phyloP scores from a whole-genome alignment of 177 flowering plant genomes.

The Vitis hybrid region DNA sequence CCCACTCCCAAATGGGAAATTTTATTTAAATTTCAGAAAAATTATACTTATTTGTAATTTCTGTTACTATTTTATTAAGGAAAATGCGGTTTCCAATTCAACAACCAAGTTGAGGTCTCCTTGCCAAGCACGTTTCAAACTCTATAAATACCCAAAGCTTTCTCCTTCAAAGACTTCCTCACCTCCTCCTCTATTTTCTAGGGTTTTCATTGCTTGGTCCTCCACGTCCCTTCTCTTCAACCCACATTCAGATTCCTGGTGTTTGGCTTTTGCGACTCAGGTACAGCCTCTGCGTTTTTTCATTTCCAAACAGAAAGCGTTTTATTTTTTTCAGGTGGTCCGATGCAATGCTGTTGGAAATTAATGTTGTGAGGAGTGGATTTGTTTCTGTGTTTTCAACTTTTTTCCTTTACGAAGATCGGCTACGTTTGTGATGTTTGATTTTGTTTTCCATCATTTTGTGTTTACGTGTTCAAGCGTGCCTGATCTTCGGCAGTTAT shows the following conservation, averaged over 20 bases:
- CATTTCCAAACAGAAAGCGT: neutral
- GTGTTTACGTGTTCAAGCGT: too few species aligned
- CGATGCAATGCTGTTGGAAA: neutral
- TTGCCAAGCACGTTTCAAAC: conserved; percentile 29
- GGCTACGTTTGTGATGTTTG: neutral
- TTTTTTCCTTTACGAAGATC: neutral
- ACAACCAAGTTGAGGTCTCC: conserved; percentile 13
- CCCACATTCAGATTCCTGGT: neutral
- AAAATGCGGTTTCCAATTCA: conserved; percentile 11
- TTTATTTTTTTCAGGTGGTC: neutral
- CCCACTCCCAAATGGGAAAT: neutral
- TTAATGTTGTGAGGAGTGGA: neutral
- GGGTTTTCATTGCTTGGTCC: neutral
- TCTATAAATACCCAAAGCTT: conserved; percentile 36
- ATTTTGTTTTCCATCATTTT: neutral
- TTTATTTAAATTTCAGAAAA: neutral
- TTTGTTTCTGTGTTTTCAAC: neutral
- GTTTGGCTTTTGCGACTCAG: neutral
- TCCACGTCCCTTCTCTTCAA: neutral
- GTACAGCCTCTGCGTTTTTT: neutral
- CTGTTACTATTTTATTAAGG: neutral
- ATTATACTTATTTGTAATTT: neutral
- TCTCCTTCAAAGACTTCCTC: conserved; percentile 12
- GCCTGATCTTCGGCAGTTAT: too few species aligned
- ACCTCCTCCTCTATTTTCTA: conserved; percentile 1